Evolutionary conservation across 192 early-diverging fungal genomes (phyloP), one percentile per base, ranked within the genome.

Genomic region (Coemansia sp.): DNA sequence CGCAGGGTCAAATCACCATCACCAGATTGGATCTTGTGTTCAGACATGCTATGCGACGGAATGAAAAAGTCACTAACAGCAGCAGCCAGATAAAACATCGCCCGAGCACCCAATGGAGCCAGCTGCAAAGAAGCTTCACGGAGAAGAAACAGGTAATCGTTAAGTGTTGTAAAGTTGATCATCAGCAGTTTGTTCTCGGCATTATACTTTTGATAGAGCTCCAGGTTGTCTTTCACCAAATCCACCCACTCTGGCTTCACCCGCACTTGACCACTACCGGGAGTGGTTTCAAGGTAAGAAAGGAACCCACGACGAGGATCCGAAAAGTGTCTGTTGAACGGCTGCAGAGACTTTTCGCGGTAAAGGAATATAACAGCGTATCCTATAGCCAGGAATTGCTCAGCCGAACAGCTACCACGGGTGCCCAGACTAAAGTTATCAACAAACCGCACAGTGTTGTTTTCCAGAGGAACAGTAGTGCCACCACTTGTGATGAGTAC

Each of bases 31-130:
- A 99, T 99, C 73, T 99, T 99, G 77, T 99, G 97, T 50, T 93
- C 90, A 5, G 76, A 85, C 95, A 97, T 94, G 57, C 85, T 91
- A 37, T 83, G 72, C n/a, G 80, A 66, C 2, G 97, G 97, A 69
- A 99, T 93, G 58, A 95, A 99, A 58, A 99, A 99, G 53, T 99
- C 97, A 50, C 87, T 90, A 37, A 99, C 97, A 9, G 97, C 97
- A 3, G 97, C 97, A 0, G 97, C 97, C 25, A 99, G 73, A 59
- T 98, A 99, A 65, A 88, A 94, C 89, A 99, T 90, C 18, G 86
- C 87, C 9, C 76, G 70, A 4, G 83, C 62, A 7, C 85, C 74
- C 46, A 95, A 50, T 10, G 59, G 60, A 5, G 84, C 78, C 60
- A 97, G 71, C 30, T 85, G 70, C 26, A 77, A 63, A 1, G 92